Base-by-base conservation (phyloP, 2,329 filamentous ascomycete genomes). In the Plectosphaerella cucumerina region DNA sequence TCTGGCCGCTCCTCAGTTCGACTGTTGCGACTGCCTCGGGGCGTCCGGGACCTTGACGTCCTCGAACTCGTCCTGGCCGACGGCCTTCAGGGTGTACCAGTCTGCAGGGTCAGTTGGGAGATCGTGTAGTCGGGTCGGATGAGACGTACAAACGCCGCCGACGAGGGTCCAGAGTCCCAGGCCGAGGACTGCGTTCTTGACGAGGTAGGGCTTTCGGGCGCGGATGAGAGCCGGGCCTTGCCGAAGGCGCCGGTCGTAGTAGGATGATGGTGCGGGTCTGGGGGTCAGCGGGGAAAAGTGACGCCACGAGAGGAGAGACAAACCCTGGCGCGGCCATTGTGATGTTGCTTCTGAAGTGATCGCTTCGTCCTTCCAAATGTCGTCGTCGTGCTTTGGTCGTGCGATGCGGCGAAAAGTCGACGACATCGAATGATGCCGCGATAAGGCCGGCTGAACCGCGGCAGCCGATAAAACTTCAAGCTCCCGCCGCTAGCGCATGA, bases 1-100 rank as follows among this genome's bases (percentile, higher is more conserved):
- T 41, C 37, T n/a, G 4, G 9, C 37, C 10, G 17, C 37, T 4
- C 9, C 37, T 17, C 37, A 68, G 53, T 65, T 69, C 31, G 63
- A 53, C 43, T 71, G 66, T 37, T 71, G 62, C n/a, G 74, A 68
- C 53, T 77, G 72, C 47, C 71, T 68, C 45, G 89, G 86, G 48
- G 80, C 76, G 66, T 90, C 88, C 23, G 94, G 94, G 35, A 97
- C 86, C 66, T 90, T 86, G 61, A 97, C 92, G 66, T 99, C 94
- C 52, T 92, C 89, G 73, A 99, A 99, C 59, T 97, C 90, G 70
- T 97, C 94, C 71, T 97, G 94, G 42, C 93, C 90, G 64, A 99
- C 89, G 50, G 90, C 90, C 58, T 78, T 82, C 65, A 99, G 87
- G 4, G 81, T 84, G 64, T 83, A 84, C 59, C 71, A 72, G 61